Evolutionary conservation across 495 filamentous ascomycete genomes (phyloP), one percentile per base, ranked within the genome.

Genomic region (Cercophora samala): DNA sequence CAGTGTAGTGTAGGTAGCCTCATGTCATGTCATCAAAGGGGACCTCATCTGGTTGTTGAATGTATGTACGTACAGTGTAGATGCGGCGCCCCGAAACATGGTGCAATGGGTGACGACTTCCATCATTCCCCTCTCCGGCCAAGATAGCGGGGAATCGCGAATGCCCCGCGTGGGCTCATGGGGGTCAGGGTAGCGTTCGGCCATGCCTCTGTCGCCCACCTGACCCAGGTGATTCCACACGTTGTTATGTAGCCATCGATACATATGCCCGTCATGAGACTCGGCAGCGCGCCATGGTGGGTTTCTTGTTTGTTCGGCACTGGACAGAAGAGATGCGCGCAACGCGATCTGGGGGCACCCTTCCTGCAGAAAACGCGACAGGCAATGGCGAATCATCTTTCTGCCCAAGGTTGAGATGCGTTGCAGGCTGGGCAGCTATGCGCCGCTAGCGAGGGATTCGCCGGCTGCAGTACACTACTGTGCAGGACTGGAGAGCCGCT

Each of bases 361-460:
- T 29, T 63, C 58, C 67, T 63, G 66, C 68, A 64, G 56, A 65
- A 56, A 66, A 64, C 24, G 61, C 67, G 65, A 69, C 25, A 19
- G 22, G 32, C 60, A 60, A 29, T 54, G 62, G 53, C 69, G 66
- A 71, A 72, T 70, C 56, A 66, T 19, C 24, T 60, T 63, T 22
- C 15, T 56, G 63, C 25, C 68, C 67, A 56, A 63, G 70, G 69
- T 70, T 69, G 56, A 65, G 58, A 64, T 62, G 70, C 66, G 66
- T 70, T 55, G 70, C 66, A 67, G 37, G 61, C 73, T 77, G 75
- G 73, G 75, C 75, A 77, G 73, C 75, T 42, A 77, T 75, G 75
- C 73, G 67, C 73, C 69, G 64, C 62, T 69, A 66, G 68, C 66
- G 42, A 69, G 52, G 26, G 8, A 5, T 29, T 29, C 26, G 26